phyloP scores from a whole-genome alignment of 1,284 basidiomycete genomes.

The Microbotryum violaceum region DNA sequence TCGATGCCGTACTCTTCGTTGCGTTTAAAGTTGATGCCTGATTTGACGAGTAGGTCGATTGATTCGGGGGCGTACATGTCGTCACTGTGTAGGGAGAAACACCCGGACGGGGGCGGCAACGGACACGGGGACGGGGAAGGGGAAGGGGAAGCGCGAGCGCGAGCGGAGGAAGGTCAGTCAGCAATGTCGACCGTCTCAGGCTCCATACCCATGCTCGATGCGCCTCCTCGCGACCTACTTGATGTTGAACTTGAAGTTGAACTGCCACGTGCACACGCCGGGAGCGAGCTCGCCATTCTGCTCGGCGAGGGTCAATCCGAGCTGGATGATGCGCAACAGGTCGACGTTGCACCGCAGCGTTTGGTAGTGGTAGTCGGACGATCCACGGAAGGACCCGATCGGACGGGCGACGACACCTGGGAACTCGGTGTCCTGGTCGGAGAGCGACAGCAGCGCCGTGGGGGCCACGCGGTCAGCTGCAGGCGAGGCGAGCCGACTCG shows the following conservation, averaged over 20 bases:
- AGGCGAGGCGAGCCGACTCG: neutral
- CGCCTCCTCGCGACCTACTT: conserved; percentile 51
- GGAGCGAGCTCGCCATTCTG: conserved; percentile 75
- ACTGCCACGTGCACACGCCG: conserved; percentile 94
- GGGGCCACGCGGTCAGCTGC: neutral
- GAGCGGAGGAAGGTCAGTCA: neutral
- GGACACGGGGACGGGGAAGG: neutral
- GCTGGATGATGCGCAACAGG: conserved; percentile 93
- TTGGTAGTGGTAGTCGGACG: conserved; percentile 98
- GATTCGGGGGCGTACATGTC: conserved; percentile 99
- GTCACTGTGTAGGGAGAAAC: conserved; percentile 50
- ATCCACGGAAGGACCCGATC: conserved; percentile 91
- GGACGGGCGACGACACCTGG: conserved; percentile 96
- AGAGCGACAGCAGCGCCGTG: conserved; percentile 22
- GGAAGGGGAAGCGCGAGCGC: neutral
- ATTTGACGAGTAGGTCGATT: conserved; percentile 86
- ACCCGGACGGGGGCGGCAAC: neutral
- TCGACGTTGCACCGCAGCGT: conserved; percentile 99
- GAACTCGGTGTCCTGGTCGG: conserved; percentile 86
- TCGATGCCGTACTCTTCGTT: conserved; percentile 87
- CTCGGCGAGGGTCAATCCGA: conserved; percentile 89
- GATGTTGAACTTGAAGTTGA: conserved; percentile 93
- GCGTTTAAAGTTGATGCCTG: conserved; percentile 90
- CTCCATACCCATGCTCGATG: neutral
- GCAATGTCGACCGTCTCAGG: neutral